phyloP scores from a whole-genome alignment of 1,284 basidiomycete genomes.

The Irpex lacteus region DNA sequence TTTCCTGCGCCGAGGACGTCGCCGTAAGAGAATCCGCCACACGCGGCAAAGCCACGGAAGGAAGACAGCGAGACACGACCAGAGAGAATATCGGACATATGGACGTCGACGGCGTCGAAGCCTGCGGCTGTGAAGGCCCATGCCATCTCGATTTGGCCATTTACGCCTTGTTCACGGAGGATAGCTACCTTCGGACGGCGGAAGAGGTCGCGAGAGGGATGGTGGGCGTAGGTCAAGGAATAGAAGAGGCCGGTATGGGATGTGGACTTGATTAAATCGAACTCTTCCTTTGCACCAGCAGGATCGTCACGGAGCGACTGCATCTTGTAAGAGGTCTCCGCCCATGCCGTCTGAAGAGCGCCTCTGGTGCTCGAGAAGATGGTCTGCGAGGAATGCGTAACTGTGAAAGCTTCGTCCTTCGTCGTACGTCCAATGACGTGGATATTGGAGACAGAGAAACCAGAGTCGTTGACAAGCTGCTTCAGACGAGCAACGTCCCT shows the following conservation, averaged over 20 bases:
- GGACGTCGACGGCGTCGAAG: slow-evolving; percentile 93
- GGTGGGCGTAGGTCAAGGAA: slow-evolving; percentile 67
- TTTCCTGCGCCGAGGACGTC: slow-evolving; percentile 97
- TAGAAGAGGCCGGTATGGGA: slow-evolving; percentile 72
- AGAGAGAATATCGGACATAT: slow-evolving; percentile 95
- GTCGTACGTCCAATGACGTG: slow-evolving; percentile 76
- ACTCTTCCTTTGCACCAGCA: slow-evolving; percentile 79
- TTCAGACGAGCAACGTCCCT: slow-evolving; percentile 59
- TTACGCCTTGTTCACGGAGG: slow-evolving; percentile 97
- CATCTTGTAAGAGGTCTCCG: slow-evolving; percentile 93
- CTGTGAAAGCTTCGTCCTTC: slow-evolving; percentile 55
- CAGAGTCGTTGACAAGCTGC: slow-evolving; percentile 59
- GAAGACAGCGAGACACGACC: slow-evolving; percentile 60
- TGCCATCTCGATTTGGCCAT: slow-evolving; percentile 98
- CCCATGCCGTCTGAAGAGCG: slow-evolving; percentile 84
- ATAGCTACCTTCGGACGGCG: slow-evolving; percentile 89
- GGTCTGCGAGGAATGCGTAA: slow-evolving; percentile 51
- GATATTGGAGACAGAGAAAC: slow-evolving; percentile 74
- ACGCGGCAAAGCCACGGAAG: slow-evolving; percentile 92
- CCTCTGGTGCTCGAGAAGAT: slow-evolving; percentile 70
- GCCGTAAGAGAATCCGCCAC: slow-evolving; percentile 98
- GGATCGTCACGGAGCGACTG: slow-evolving; percentile 89
- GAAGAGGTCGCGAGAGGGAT: slow-evolving; percentile 34
- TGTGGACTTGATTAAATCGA: slow-evolving; percentile 69
- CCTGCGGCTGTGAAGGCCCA: slow-evolving; percentile 95